These are phyloP conservation scores for Lachnellula arida DNA, from an alignment of 2,329 filamentous ascomycete species.

Conservation along the genomic window DNA sequence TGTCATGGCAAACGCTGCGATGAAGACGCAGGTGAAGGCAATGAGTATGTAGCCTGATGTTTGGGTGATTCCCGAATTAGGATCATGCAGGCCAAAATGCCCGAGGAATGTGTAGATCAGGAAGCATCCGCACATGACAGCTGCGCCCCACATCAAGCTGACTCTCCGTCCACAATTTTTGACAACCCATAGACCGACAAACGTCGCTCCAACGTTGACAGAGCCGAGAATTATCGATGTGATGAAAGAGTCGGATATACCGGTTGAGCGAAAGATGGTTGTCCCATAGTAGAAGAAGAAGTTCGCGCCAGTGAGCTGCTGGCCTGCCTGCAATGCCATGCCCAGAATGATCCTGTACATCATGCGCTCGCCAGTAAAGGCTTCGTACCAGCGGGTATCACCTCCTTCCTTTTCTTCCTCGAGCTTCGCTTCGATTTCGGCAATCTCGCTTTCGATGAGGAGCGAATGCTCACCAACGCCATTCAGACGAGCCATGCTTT, in stretches of 20 bases:
- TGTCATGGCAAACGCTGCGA: constrained; percentile 60
- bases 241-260: constrained; percentile 59
- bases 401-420: constrained; percentile 41
- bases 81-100: constrained; percentile 40
- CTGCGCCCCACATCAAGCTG: constrained; percentile 57
- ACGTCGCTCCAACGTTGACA: constrained; percentile 64
- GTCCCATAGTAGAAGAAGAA: constrained; percentile 65
- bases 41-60: constrained; percentile 56
- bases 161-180: constrained; percentile 61
- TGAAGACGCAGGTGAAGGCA: constrained; percentile 63
- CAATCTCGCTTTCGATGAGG: constrained; percentile 43
- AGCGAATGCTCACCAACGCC: constrained; percentile 37
- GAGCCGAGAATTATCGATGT: constrained; percentile 64
- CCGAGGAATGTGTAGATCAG: constrained; percentile 51
- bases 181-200: constrained; percentile 60
- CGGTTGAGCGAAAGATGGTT: constrained; percentile 61
- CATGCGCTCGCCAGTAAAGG: constrained; percentile 65
- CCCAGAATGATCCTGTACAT: constrained; percentile 59
- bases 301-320: constrained; percentile 65
- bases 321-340: constrained; percentile 57
- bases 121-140: constrained; percentile 59
- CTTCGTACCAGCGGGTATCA: constrained; percentile 44
- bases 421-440: constrained; percentile 48
- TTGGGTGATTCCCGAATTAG: constrained; percentile 41
- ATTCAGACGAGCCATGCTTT: constrained; percentile 42